Conservation (phyloP, 441 rosid genomes). For the Rhodomyrtus psidioides region DNA sequence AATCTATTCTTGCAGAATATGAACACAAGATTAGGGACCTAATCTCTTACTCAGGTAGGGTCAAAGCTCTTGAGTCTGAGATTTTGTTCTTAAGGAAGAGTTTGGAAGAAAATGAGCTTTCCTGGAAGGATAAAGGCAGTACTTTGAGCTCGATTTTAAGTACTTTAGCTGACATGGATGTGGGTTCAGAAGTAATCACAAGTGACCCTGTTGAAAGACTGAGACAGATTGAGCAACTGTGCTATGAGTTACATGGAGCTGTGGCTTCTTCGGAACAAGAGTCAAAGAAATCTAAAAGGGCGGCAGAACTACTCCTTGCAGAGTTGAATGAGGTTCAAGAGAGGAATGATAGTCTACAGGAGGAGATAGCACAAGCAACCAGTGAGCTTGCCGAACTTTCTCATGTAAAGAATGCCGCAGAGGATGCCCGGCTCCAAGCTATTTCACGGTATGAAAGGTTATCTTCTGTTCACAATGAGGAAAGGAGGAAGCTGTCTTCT, state of each 20-base stretch:
- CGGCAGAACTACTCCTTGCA: constrained; percentile 89
- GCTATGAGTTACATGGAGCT: constrained; percentile 51
- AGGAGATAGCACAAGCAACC: constrained; percentile 52
- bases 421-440: constrained; percentile 66
- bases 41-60: constrained; percentile 43
- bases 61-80: constrained; percentile 65
- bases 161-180: constrained; percentile 46
- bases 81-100: constrained; percentile 44
- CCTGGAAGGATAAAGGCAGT: constrained; percentile 61
- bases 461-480: constrained; percentile 39
- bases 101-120: constrained; percentile 53
- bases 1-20: constrained; percentile 42
- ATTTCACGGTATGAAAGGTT: constrained; percentile 46
- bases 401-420: constrained; percentile 49
- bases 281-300: constrained; percentile 76
- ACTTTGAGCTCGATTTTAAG: constrained; percentile 37
- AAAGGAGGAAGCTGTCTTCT: constrained; percentile 41
- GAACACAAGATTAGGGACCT: constrained; percentile 59
- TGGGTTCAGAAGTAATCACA: constrained; percentile 45
- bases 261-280: constrained; percentile 66
- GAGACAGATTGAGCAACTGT: constrained; percentile 42
- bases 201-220: constrained; percentile 64
- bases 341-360: constrained; percentile 92
- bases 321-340: constrained; percentile 98
- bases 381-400: constrained; percentile 48